A percentile compares a stretch with the other conserved stretches of the same genome.
Conservation (phyloP, 805 yeast species). For the Wickerhamomyces chambardii region DNA sequence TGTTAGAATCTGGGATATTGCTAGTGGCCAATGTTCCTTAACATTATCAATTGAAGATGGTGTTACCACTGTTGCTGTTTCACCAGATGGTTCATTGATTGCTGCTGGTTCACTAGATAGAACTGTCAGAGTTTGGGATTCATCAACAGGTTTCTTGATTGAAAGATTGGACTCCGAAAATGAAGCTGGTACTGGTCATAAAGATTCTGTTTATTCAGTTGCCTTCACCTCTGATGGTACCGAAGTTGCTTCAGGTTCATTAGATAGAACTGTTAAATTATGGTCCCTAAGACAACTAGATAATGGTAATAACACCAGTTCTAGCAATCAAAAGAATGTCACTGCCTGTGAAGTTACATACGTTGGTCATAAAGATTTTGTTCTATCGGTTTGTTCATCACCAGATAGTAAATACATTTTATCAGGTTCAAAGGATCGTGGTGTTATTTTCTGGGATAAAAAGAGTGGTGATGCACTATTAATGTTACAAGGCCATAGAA, state of each 20-base stretch:
- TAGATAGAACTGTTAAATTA: conserved; percentile 91
- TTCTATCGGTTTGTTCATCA: conserved; percentile 86
- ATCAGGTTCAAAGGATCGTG: conserved; percentile 95
- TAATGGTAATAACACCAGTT: conserved; percentile 31
- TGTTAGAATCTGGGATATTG: conserved; percentile 93
- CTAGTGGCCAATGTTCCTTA: conserved; percentile 80
- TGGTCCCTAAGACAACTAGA: conserved; percentile 76
- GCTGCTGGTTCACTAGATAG: conserved; percentile 97
- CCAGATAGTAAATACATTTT: conserved; percentile 88
- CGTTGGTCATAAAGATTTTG: conserved; percentile 95
- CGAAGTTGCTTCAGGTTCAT: conserved; percentile 89
- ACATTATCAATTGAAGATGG: conserved; percentile 94
- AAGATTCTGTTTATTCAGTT: conserved; percentile 91
- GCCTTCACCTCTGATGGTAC: conserved; percentile 88
- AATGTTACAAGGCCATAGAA: conserved; percentile 95
- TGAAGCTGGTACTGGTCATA: conserved; percentile 87
- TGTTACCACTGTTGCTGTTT: conserved; percentile 94
- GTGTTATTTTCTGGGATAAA: conserved; percentile 96
- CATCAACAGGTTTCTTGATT: conserved; percentile 82
- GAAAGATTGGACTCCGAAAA: conserved; percentile 88
- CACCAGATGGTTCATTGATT: conserved; percentile 88
- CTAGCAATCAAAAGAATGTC: conserved; percentile 28
- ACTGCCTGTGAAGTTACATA: conserved; percentile 84
- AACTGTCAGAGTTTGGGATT: conserved; percentile 96
- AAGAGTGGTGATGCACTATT: conserved; percentile 83